Conservation (phyloP, 495 filamentous ascomycete genomes). For the Cenococcum geophilum region DNA sequence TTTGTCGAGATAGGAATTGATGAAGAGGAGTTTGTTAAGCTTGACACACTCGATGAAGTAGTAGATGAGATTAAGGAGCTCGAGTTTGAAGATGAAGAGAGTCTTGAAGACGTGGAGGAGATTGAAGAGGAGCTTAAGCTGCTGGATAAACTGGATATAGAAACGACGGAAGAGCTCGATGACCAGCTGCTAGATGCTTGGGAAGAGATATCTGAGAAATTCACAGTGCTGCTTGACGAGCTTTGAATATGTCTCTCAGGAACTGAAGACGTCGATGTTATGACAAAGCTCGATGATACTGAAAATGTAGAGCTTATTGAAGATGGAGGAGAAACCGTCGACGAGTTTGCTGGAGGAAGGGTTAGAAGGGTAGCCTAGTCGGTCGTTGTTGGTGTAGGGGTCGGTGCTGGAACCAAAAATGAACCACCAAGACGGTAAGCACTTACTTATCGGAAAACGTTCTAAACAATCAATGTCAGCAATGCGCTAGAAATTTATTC, state of each 20-base stretch:
- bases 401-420: too few species aligned
- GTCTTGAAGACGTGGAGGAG: background rate
- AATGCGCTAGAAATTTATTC: background rate
- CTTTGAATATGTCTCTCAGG: background rate
- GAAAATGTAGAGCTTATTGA: background rate
- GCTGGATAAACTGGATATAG: conserved; percentile 2
- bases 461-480: background rate
- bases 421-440: too few species aligned
- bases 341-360: background rate
- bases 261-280: background rate
- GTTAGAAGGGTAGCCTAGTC: background rate
- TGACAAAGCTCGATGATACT: background rate
- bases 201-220: background rate
- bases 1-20: conserved; percentile 8
- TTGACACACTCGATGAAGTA: conserved; percentile 3
- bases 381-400: too few species aligned
- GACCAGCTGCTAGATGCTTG: background rate
- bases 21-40: conserved; percentile 3
- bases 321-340: background rate
- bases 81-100: background rate
- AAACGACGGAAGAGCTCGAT: background rate
- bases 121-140: conserved; percentile 7
- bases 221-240: background rate
- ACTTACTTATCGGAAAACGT: background rate
- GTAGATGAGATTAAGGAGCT: background rate